Conservation (phyloP, 108 stramenopile genomes). For the Cyclotella cryptica region DNA sequence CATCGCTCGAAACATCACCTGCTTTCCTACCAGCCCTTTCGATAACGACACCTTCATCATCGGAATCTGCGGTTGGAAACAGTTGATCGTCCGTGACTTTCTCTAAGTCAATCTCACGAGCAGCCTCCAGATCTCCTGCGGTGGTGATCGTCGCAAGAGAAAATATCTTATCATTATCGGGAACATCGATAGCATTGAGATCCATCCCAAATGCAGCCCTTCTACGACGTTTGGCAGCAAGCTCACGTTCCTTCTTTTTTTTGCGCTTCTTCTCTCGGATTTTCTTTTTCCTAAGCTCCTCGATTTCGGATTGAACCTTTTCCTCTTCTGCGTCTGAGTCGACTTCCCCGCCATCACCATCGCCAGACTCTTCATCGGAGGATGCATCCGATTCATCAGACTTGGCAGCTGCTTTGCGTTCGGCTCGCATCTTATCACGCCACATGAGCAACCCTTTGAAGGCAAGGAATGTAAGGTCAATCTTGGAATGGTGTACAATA, state of each 20-base stretch:
- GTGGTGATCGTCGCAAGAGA: slow-evolving; percentile 75
- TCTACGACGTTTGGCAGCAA: slow-evolving; percentile 80
- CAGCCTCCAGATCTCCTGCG: slow-evolving; percentile 69
- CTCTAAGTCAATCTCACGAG: slow-evolving; percentile 83
- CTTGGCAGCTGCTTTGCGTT: slow-evolving; percentile 57
- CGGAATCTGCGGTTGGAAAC: slow-evolving; percentile 49
- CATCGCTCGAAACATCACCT: slow-evolving; percentile 54
- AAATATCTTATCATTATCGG: slow-evolving; percentile 88
- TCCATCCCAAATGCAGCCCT: slow-evolving; percentile 91
- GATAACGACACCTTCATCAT: slow-evolving; percentile 57
- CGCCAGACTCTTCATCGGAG: slow-evolving; percentile 23
- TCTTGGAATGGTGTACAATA: neutral
- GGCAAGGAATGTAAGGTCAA: neutral
- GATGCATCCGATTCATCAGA: slow-evolving; percentile 49
- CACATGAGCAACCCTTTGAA: slow-evolving; percentile 81
- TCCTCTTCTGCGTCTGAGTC: slow-evolving; percentile 87
- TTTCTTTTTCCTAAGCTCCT: slow-evolving; percentile 68
- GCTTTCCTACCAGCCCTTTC: slow-evolving; percentile 40
- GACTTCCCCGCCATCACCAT: slow-evolving; percentile 55
- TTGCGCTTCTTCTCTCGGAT: slow-evolving; percentile 79
- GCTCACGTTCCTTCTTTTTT: slow-evolving; percentile 91
- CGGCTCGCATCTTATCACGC: slow-evolving; percentile 86
- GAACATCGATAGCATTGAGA: slow-evolving; percentile 86
- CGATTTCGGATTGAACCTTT: slow-evolving; percentile 81
- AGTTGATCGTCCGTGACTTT: slow-evolving; percentile 76